These are phyloP conservation scores for Tricholoma matsutake DNA, from an alignment of 768 basidiomycete genomes.

Conservation along the genomic window DNA sequence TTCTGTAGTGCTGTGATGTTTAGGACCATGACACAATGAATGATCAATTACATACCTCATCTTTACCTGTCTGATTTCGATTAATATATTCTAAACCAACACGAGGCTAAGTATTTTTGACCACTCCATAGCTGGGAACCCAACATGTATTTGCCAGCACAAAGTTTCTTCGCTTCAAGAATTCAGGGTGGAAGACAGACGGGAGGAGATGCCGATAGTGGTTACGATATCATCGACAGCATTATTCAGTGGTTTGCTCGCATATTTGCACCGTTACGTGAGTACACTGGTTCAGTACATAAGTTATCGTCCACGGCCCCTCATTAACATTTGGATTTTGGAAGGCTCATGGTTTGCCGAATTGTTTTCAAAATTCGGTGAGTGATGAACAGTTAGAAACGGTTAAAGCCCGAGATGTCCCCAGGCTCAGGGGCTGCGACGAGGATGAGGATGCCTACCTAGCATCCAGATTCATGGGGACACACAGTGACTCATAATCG, in stretches of 20 bases:
- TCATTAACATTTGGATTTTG: not conserved
- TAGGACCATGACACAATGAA: too few species aligned
- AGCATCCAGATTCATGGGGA: too few species aligned
- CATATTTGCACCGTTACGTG: not conserved
- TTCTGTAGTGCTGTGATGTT: too few species aligned
- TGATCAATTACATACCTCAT: too few species aligned
- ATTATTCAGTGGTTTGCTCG: not conserved
- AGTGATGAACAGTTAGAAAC: too few species aligned
- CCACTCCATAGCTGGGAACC: not conserved
- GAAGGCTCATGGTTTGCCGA: not conserved
- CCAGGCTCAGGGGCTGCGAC: too few species aligned
- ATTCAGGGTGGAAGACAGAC: not conserved
- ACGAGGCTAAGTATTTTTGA: too few species aligned
- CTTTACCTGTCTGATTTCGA: too few species aligned
- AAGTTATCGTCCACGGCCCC: not conserved
- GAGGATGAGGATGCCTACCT: too few species aligned
- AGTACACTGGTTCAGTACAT: not conserved
- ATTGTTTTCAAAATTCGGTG: not conserved
- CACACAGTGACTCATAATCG: not conserved
- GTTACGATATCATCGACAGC: not conserved
- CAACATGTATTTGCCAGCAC: not conserved
- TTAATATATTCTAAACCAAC: too few species aligned
- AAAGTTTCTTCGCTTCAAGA: not conserved
- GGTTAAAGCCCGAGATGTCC: too few species aligned
- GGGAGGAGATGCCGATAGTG: not conserved